Evolutionary conservation across 148 eudicot genomes (phyloP).

Genomic region (Gaultheria prostrata): DNA sequence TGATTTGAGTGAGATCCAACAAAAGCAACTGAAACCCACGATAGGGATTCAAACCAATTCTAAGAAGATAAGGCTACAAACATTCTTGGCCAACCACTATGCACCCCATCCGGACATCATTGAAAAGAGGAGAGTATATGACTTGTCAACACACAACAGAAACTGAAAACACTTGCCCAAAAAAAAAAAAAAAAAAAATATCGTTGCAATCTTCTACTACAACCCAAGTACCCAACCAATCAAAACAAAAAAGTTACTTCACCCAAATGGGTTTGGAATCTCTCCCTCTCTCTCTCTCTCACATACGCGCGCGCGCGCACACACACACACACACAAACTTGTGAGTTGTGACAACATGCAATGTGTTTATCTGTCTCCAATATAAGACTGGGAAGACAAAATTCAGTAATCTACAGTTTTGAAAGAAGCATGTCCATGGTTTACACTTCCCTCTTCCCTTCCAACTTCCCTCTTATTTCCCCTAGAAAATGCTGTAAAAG

Average conservation of each 20-base stretch:
- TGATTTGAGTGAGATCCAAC: background rate
- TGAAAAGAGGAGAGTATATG: background rate
- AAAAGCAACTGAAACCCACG: no score
- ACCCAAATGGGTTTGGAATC: slow-evolving; percentile 9
- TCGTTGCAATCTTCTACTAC: slow-evolving; percentile 12
- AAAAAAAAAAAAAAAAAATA: background rate
- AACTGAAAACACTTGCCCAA: background rate
- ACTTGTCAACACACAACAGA: background rate
- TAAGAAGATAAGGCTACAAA: slow-evolving; percentile 1
- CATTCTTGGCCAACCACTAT: slow-evolving; percentile 7
- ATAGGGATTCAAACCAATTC: background rate
- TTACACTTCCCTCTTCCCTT: slow-evolving; percentile 38
- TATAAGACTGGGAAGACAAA: background rate
- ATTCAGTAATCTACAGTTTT: background rate
- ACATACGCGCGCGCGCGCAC: background rate
- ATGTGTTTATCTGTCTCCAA: background rate
- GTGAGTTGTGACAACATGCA: background rate
- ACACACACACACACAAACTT: background rate
- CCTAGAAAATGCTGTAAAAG: slow-evolving; percentile 24
- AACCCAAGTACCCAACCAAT: slow-evolving; percentile 19
- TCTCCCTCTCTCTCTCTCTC: slow-evolving; percentile 9
- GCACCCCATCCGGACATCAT: background rate
- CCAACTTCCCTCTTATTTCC: slow-evolving; percentile 31
- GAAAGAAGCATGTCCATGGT: slow-evolving; percentile 26
- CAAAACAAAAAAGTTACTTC: background rate